Base-by-base conservation (phyloP, 2,329 filamentous ascomycete species). In the Onygena corvina region DNA sequence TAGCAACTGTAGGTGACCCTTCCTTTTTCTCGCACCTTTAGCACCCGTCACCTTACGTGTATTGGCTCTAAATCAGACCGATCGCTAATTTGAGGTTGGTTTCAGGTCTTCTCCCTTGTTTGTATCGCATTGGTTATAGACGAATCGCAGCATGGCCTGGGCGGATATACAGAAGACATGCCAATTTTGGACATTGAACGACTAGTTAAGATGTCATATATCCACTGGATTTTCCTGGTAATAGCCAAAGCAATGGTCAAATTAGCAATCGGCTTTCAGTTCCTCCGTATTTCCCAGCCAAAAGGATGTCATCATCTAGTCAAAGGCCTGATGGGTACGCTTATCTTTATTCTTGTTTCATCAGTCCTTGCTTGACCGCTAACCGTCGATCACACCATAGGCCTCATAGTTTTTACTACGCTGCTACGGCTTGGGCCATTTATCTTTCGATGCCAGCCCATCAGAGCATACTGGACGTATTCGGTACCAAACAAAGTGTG, bases 171-270 rank as follows among this genome's bases (percentile, higher is more conserved):
- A 7, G 52, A 61, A 3, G 67, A 67, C 2, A 61, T 75, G 30
- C 52, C 60, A 2, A 48, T 50, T 1, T 23, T 56, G 1, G 66
- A 69, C 38, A 61, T 64, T 11, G 55, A 57, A 12, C 56, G 58
- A 1, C 68, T 71, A 47, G 54, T 61, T 1, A 69, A 71, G 36
- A 66, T 69, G 34, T 62, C 65, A 21, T 75, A 69, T 54, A 65
- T 69, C 44, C 70, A 76, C 52, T 67, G 68, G 5, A 59, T 77
- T 44, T 59, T 73, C 36, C 63, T 71, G 18, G 69, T 74, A 56
- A 54, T 70, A 4, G 72, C 67, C 0, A 65, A 71, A 3, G 64
- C 66, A 8, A 55, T 66, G 1, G 67, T 74, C 51, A 75, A 75
- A 56, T 63, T 75, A 7, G 74, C 72, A 0, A 66, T 74, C 23